Base-by-base conservation (phyloP, 2,329 filamentous ascomycete species). In the Leptographium radiaticola region DNA sequence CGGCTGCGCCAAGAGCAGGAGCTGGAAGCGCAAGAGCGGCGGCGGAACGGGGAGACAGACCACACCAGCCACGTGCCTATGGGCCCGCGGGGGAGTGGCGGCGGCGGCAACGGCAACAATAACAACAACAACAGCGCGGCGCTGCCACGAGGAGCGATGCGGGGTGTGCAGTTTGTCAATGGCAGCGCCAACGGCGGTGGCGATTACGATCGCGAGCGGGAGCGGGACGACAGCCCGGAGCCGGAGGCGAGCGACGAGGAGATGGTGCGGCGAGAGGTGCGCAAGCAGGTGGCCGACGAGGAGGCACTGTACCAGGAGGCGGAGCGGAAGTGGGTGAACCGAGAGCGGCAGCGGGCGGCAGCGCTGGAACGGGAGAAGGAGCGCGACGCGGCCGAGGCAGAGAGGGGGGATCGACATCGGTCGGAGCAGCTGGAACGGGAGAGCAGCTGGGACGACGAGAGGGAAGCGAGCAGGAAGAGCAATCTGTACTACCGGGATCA, bases 401-500 rank as follows among this genome's bases (percentile, higher is more conserved):
- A 80, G 30, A 81, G 81, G 18, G 67, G 79, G 3, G 78, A 83
- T 57, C 77, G 81, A 49, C 80, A 82, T 49, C 83, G 86, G 68
- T 79, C 85, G 9, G 81, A 87, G 61, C 79, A 85, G 54, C 75
- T 95, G 13, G 76, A 76, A 47, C 66, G 70, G 40, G 75, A 77
- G 55, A 73, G 73, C 64, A 81, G 84, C n/a, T 97, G 89, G 80
- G 85, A 97, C 61, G 93, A 98, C 62, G 89, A 95, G 61, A 72
- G 77, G n/a, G 90, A 97, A 69, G 77, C 80, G 8, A 75, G 74
- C 18, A 77, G 84, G 30, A 89, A 88, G 67, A 71, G 73, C 4
- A 82, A 89, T 57, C 78, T 86, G 42, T 98, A 96, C 72, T 97
- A 96, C 69, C 77, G 83, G 49, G 91, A 98, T 62, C 86, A 85